Percentiles rank a stretch among this genome's conserved stretches.
These are phyloP conservation scores for Ogataea henricii DNA, from an alignment of 805 yeast species.

Conservation along the genomic window DNA sequence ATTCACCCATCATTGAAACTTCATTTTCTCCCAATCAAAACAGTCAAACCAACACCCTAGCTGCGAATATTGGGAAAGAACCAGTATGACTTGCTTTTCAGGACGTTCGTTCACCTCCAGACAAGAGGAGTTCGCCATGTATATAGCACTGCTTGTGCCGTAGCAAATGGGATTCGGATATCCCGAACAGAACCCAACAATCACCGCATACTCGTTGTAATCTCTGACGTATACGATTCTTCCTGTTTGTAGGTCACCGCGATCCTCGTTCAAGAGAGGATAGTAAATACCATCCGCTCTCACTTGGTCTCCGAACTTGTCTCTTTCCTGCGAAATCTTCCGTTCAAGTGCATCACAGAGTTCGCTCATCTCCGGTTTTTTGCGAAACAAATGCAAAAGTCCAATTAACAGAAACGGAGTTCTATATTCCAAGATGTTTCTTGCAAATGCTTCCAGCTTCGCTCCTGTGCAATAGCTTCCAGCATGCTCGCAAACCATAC, in stretches of 20 bases:
- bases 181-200: neutral
- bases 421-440: neutral
- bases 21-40: neutral
- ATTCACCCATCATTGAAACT: no score
- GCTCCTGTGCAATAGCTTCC: neutral
- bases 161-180: neutral
- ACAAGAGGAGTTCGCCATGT: neutral
- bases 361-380: neutral
- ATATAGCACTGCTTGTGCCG: neutral
- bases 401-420: neutral
- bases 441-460: neutral
- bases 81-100: neutral
- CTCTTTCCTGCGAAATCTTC: neutral
- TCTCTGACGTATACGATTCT: neutral
- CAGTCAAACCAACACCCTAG: neutral
- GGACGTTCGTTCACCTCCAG: neutral
- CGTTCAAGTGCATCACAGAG: neutral
- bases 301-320: neutral
- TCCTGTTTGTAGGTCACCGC: neutral
- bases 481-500: neutral
- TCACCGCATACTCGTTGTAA: neutral
- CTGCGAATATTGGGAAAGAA: neutral
- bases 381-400: neutral
- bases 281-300: neutral
- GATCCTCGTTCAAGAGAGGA: neutral